A percentile compares a stretch with the other conserved stretches of the same genome.
Evolutionary conservation across 2,329 filamentous ascomycete species (phyloP).

Genomic region (Xylariaceae sp.): DNA sequence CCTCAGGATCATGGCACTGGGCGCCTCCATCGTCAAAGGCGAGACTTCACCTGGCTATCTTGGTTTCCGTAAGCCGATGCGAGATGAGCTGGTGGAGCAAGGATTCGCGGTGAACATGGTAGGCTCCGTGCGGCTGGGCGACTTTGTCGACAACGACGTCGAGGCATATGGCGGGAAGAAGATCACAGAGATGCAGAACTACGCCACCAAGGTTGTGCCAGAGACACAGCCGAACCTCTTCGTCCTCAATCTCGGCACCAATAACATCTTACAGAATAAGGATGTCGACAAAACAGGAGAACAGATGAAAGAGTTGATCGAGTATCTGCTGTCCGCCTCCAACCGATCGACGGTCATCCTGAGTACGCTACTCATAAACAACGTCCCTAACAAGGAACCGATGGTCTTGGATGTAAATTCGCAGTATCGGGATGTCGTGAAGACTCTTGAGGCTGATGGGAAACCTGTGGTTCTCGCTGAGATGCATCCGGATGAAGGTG

Average conservation of each 20-base stretch:
- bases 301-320: constrained; percentile 22
- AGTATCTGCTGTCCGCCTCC: constrained; percentile 24
- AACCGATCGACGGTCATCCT: constrained; percentile 23
- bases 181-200: constrained; percentile 23
- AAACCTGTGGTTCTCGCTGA: constrained; percentile 22
- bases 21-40: constrained; percentile 25
- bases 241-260: constrained; percentile 24
- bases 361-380: constrained; percentile 25
- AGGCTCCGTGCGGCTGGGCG: constrained; percentile 23
- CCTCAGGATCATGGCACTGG: constrained; percentile 25
- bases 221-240: constrained; percentile 25
- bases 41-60: constrained; percentile 24
- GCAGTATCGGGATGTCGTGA: constrained; percentile 24
- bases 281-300: constrained; percentile 19
- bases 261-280: constrained; percentile 25
- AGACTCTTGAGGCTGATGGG: constrained; percentile 21
- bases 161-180: constrained; percentile 25
- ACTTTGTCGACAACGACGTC: constrained; percentile 27
- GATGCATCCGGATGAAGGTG: constrained; percentile 25
- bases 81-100: constrained; percentile 22
- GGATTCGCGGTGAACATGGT: constrained; percentile 24
- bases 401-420: constrained; percentile 25
- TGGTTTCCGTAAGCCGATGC: constrained; percentile 22
- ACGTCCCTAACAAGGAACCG: constrained; percentile 20
- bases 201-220: constrained; percentile 23